phyloP scores from a whole-genome alignment of 495 filamentous ascomycete species.

The Hapsidospora chrysogenum region DNA sequence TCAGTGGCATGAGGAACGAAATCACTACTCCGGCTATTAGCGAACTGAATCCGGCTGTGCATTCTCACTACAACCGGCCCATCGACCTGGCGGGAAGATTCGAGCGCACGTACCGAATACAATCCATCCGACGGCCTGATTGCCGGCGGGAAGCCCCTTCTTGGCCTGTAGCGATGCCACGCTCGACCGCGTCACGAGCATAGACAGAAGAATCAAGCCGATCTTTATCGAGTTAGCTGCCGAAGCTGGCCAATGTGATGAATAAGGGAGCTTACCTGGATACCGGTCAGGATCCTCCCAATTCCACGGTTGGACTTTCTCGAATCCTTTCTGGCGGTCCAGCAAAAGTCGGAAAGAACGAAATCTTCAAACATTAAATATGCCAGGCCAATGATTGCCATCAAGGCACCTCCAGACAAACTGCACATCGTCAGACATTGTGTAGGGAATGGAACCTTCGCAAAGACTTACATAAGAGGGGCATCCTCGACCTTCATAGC shows the following conservation, averaged over 20 bases:
- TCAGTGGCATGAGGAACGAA: slow-evolving; percentile 65
- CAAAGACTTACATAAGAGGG: slow-evolving; percentile 50
- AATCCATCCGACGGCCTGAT: slow-evolving; percentile 75
- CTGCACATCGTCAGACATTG: slow-evolving; percentile 29
- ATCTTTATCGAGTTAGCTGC: slow-evolving; percentile 12
- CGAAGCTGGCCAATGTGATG: background rate
- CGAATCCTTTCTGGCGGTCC: slow-evolving; percentile 11
- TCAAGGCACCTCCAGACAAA: slow-evolving; percentile 57
- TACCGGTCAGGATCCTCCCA: slow-evolving; percentile 23
- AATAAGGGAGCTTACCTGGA: slow-evolving; percentile 13
- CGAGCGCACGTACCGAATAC: slow-evolving; percentile 52
- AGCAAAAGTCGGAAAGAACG: slow-evolving; percentile 32
- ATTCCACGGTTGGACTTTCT: slow-evolving; percentile 11
- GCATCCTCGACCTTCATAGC: slow-evolving; percentile 71
- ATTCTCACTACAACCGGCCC: too few relatives aligned
- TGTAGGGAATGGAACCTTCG: slow-evolving; percentile 13
- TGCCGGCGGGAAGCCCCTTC: slow-evolving; percentile 73
- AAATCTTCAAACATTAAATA: slow-evolving; percentile 73
- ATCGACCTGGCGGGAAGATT: too few relatives aligned
- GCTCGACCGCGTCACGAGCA: slow-evolving; percentile 75
- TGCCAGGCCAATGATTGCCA: slow-evolving; percentile 59
- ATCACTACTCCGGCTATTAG: slow-evolving; percentile 28
- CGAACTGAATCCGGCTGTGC: slow-evolving; percentile 3
- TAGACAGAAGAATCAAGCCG: slow-evolving; percentile 70
- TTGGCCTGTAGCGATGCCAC: slow-evolving; percentile 70